Percentiles rank a stretch among this genome's conserved stretches.
Conservation (phyloP, 805 yeast genomes). For the Pichia nanzhaoensis region DNA sequence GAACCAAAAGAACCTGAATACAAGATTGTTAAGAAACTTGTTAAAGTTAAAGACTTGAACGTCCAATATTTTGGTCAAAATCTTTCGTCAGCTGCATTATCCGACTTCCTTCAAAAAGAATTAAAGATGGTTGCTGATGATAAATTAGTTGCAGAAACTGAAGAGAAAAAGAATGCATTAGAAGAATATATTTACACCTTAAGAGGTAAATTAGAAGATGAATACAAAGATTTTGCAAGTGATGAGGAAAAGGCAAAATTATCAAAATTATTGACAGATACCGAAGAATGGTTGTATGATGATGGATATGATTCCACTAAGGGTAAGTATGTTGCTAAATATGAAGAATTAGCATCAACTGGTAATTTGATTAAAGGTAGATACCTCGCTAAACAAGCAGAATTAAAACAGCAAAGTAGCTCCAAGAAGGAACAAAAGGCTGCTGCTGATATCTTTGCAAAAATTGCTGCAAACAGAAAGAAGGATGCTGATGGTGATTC, state of each 20-base stretch:
- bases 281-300: slow-evolving; percentile 98
- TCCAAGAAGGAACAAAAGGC: slow-evolving; percentile 60
- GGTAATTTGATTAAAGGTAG: slow-evolving; percentile 96
- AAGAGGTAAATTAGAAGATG: slow-evolving; percentile 94
- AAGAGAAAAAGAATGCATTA: slow-evolving; percentile 95
- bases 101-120: slow-evolving; percentile 72
- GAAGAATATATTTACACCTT: slow-evolving; percentile 98
- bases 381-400: slow-evolving; percentile 90
- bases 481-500: slow-evolving; percentile 32
- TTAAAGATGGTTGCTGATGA: slow-evolving; percentile 79
- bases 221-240: slow-evolving; percentile 79
- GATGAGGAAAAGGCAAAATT: slow-evolving; percentile 84
- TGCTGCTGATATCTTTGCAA: slow-evolving; percentile 44
- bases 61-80: slow-evolving; percentile 58
- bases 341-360: slow-evolving; percentile 90
- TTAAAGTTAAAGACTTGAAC: slow-evolving; percentile 76
- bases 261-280: slow-evolving; percentile 61
- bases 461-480: slow-evolving; percentile 69
- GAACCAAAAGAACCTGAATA: slow-evolving; percentile 74
- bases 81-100: slow-evolving; percentile 48
- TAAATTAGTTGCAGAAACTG: slow-evolving; percentile 96
- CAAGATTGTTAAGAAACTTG: slow-evolving; percentile 86
- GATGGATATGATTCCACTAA: slow-evolving; percentile 95
- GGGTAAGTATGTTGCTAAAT: slow-evolving; percentile 95
- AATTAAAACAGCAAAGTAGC: slow-evolving; percentile 82